These are phyloP conservation scores for Lantana camara DNA, from an alignment of 257 asterid genomes.

Conservation along the genomic window DNA sequence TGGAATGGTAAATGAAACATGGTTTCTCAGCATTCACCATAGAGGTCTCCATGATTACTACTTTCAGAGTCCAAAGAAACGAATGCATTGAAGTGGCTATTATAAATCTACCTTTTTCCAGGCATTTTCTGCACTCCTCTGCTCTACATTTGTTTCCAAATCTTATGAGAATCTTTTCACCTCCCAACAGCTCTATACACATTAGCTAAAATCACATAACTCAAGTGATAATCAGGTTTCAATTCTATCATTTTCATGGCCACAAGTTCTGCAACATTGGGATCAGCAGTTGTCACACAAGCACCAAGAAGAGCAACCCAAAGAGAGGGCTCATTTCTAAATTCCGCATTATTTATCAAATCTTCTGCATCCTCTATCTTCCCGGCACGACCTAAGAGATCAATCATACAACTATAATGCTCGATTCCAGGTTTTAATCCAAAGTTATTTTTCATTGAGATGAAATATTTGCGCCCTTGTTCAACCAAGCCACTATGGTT, in stretches of 20 bases:
- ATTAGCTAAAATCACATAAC: conserved; percentile 78
- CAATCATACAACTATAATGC: conserved; percentile 88
- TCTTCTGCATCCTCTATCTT: conserved; percentile 80
- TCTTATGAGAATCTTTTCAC: conserved; percentile 72
- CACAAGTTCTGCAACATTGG: conserved; percentile 58
- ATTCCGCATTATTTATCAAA: conserved; percentile 51
- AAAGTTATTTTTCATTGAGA: conserved; percentile 49
- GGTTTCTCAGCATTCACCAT: conserved; percentile 8
- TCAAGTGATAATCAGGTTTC: conserved; percentile 77
- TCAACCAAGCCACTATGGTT: conserved; percentile 82
- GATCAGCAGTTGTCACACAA: conserved; percentile 61
- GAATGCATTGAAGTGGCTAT: conserved; percentile 28
- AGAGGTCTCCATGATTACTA: conserved; percentile 21
- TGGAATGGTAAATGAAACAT: not conserved
- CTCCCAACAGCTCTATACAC: conserved; percentile 75
- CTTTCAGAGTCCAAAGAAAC: conserved; percentile 5
- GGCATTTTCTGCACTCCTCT: conserved; percentile 66
- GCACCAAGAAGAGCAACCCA: conserved; percentile 88
- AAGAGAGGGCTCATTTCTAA: conserved; percentile 50
- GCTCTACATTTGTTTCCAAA: conserved; percentile 58
- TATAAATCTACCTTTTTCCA: conserved; percentile 84
- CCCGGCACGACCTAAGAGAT: conserved; percentile 76
- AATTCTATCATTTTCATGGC: conserved; percentile 69
- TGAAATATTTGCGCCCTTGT: conserved; percentile 54
- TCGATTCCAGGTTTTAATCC: conserved; percentile 58